Base-by-base conservation (phyloP, 768 basidiomycete species). In the Suillus sp. region DNA sequence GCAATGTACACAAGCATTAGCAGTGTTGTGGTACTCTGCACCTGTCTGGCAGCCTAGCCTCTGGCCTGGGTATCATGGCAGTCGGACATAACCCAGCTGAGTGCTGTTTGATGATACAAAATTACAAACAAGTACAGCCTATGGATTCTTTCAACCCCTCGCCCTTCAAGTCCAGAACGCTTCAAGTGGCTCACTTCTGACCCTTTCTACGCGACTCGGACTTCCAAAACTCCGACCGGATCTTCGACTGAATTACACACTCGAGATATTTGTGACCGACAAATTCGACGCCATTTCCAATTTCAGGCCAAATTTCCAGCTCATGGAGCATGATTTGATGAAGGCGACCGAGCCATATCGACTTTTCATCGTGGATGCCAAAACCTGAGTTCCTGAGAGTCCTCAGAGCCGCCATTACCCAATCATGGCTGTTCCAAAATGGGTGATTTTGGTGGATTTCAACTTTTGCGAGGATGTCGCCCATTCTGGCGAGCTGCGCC, bases 1-100 rank as follows among this genome's bases (percentile, higher is more conserved):
- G 68, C 58, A 2, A n/a, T 69, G n/a, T 66, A 64, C 25, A 63
- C 68, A 10, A 60, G 58, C 9, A 55, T 54, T 35, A 60, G 58
- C 9, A 55, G 59, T 35, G 66, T 67, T 1, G 22, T 69, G 4
- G 57, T 64, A 6, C 30, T 64, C 38, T 69, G 37, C 42, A 65
- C 25, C 20, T 59, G 5, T 47, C 35, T 35, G 55, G 57, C 16
- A 65, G 34, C 53, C 38, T 54, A 14, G 43, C 38, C 8, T n/a
- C n/a, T n/a, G n/a, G n/a, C n/a, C n/a, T n/a, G n/a, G 59, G 48
- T 16, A 7, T 59, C 20, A 32, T 55, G 32, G 62, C 18, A 42
- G 0, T 4, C 10, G 42, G 20, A 43, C 42, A n/a, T 4, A n/a
- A 43, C 20, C n/a, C 42, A 43, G 42, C 20, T 43, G n/a, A 43